Conservation (phyloP, 805 yeast genomes). For the Candida parachauliodes region DNA sequence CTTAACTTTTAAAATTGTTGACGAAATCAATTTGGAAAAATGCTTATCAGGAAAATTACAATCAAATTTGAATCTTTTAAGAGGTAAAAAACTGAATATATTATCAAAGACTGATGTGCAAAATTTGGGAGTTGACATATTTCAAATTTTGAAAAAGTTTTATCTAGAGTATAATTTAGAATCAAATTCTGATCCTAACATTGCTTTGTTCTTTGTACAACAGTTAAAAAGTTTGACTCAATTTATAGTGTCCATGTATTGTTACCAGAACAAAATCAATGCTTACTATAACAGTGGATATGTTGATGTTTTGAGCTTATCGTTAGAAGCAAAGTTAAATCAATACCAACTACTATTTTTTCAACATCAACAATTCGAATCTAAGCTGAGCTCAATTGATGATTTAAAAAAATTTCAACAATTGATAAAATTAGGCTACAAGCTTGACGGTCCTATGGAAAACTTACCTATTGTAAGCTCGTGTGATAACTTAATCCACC, state of each 20-base stretch:
- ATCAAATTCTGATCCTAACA: too few relatives aligned
- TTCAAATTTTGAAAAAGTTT: too few relatives aligned
- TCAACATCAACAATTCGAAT: not conserved
- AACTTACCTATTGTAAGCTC: conserved; percentile 7
- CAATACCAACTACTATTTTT: conserved; percentile 34
- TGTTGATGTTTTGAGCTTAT: conserved; percentile 22
- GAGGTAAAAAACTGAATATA: not conserved
- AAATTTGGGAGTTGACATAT: too few relatives aligned
- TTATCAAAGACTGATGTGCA: conserved; percentile 26
- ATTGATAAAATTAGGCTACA: conserved; percentile 32
- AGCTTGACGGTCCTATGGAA: conserved; percentile 29
- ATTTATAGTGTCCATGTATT: conserved; percentile 20
- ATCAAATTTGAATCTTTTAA: conserved; percentile 11
- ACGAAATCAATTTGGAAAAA: conserved; percentile 22
- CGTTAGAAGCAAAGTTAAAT: conserved; percentile 27
- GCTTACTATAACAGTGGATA: conserved; percentile 21
- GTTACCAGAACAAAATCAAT: conserved; percentile 16
- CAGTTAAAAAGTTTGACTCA: conserved; percentile 27
- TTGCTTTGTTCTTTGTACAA: conserved; percentile 19
- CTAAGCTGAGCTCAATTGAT: not conserved
- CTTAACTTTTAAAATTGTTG: conserved; percentile 21
- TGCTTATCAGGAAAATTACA: conserved; percentile 24
- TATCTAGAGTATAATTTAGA: too few relatives aligned
- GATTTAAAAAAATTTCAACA: conserved; percentile 15
- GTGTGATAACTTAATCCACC: not conserved